These are phyloP conservation scores for Metschnikowia kofuensis DNA, from an alignment of 805 yeast species.

Conservation along the genomic window DNA sequence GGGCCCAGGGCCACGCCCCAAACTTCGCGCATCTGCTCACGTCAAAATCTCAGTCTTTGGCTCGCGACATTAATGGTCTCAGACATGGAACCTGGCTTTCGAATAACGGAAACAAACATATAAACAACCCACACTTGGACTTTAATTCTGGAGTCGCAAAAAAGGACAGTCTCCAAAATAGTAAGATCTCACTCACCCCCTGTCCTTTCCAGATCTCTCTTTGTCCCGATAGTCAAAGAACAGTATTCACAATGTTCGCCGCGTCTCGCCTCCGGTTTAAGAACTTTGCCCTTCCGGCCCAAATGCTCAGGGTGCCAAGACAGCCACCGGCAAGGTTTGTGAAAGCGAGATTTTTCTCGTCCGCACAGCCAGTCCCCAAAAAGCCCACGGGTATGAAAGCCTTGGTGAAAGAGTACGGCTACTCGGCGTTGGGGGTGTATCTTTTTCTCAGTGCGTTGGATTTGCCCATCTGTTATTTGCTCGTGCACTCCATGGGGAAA, in stretches of 20 bases:
- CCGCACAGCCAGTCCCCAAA: slow-evolving; percentile 6
- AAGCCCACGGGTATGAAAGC: slow-evolving; percentile 53
- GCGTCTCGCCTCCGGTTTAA: slow-evolving; percentile 4
- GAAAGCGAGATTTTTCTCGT: slow-evolving; percentile 3
- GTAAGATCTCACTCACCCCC: too few relatives aligned
- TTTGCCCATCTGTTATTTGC: slow-evolving; percentile 73
- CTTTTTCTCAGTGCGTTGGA: slow-evolving; percentile 70
- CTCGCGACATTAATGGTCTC: too few relatives aligned
- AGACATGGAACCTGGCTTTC: too few relatives aligned
- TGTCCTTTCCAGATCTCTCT: too few relatives aligned
- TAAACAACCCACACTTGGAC: too few relatives aligned
- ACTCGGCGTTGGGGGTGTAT: slow-evolving; percentile 85
- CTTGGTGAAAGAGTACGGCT: slow-evolving; percentile 83
- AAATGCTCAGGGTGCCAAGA: not conserved
- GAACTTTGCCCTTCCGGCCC: slow-evolving; percentile 10
- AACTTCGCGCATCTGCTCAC: too few relatives aligned
- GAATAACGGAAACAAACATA: too few relatives aligned
- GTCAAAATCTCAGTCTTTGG: too few relatives aligned
- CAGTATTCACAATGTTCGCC: not conserved
- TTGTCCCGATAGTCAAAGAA: too few relatives aligned
- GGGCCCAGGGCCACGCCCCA: too few relatives aligned
- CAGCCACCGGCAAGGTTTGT: not conserved
- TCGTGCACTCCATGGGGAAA: slow-evolving; percentile 86
- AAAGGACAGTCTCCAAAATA: too few relatives aligned
- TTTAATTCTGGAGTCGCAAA: too few relatives aligned